Evolutionary conservation across 495 filamentous ascomycete species (phyloP).

Genomic region (Aspergillus ellipticus): DNA sequence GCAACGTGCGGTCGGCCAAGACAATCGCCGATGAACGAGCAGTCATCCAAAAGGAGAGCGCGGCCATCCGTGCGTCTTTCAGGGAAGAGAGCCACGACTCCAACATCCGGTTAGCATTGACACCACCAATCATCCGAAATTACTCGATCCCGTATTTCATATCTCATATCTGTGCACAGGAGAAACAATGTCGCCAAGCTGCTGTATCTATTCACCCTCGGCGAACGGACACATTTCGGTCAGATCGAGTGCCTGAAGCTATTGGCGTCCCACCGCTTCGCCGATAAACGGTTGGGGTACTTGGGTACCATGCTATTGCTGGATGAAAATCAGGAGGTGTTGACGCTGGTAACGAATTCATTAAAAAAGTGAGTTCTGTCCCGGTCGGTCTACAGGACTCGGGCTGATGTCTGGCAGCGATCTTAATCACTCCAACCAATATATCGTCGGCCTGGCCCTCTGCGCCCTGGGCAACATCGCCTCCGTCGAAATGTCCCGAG

Average conservation of each 20-base stretch:
- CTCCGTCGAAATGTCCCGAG: constrained; percentile 96
- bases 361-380: constrained; percentile 72
- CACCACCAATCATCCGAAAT: constrained; percentile 7
- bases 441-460: constrained; percentile 93
- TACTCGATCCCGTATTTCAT: constrained; percentile 16
- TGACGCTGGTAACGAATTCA: constrained; percentile 96
- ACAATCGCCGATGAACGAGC: constrained; percentile 97
- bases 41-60: constrained; percentile 98
- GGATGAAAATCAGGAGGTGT: constrained; percentile 97
- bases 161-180: constrained; percentile 48
- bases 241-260: constrained; percentile 99
- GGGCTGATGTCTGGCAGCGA: constrained; percentile 57
- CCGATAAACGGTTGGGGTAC: constrained; percentile 95
- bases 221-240: constrained; percentile 96
- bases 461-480: constrained; percentile 97
- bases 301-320: constrained; percentile 92
- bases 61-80: constrained; percentile 93
- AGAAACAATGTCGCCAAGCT: constrained; percentile 99
- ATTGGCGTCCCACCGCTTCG: constrained; percentile 92
- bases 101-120: constrained; percentile 65
- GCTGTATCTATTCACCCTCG: constrained; percentile 96
- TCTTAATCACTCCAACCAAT: constrained; percentile 95
- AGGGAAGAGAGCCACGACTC: constrained; percentile 93
- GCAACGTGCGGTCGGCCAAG: constrained; percentile 96
- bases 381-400: not conserved